phyloP scores from a whole-genome alignment of 73 alveolate species.

The Paramecium bursaria region DNA sequence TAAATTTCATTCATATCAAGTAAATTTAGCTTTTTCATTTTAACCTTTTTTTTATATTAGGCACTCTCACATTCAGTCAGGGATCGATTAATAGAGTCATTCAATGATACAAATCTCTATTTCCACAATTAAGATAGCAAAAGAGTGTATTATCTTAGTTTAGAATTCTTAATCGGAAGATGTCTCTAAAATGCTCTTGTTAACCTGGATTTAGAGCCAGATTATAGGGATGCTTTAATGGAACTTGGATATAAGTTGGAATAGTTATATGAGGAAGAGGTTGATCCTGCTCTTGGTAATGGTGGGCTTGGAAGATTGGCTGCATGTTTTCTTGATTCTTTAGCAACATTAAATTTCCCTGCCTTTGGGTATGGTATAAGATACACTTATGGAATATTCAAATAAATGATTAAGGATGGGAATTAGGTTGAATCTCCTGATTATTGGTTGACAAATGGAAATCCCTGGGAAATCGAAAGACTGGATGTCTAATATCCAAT shows the following conservation, averaged over 20 bases:
- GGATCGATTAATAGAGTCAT: slow-evolving; percentile 95
- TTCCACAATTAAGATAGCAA: slow-evolving; percentile 70
- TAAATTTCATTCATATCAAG: slow-evolving; percentile 68
- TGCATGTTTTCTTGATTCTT: slow-evolving; percentile 99
- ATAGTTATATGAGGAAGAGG: slow-evolving; percentile 97
- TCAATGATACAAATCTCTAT: slow-evolving; percentile 90
- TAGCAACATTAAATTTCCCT: slow-evolving; percentile 98
- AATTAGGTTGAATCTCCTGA: slow-evolving; percentile 98
- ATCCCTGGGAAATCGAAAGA: slow-evolving; percentile 99
- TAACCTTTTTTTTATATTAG: not conserved
- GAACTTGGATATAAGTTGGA: slow-evolving; percentile 93
- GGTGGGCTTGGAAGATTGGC: slow-evolving; percentile 99
- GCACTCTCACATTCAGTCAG: slow-evolving; percentile 96
- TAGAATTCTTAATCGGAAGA: slow-evolving; percentile 98
- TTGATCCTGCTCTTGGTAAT: slow-evolving; percentile 99
- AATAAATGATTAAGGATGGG: slow-evolving; percentile 95
- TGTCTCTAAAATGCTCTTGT: slow-evolving; percentile 96
- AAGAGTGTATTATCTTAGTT: slow-evolving; percentile 92
- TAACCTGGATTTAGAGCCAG: slow-evolving; percentile 92
- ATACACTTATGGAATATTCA: slow-evolving; percentile 99
- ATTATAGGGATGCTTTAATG: slow-evolving; percentile 93
- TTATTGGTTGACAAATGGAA: slow-evolving; percentile 96
- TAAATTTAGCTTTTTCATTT: not conserved
- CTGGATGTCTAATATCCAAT: slow-evolving; percentile 93
- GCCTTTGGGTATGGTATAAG: slow-evolving; percentile 99